phyloP scores from a whole-genome alignment of 2,329 filamentous ascomycete genomes.

The Dactylellina sp. region DNA sequence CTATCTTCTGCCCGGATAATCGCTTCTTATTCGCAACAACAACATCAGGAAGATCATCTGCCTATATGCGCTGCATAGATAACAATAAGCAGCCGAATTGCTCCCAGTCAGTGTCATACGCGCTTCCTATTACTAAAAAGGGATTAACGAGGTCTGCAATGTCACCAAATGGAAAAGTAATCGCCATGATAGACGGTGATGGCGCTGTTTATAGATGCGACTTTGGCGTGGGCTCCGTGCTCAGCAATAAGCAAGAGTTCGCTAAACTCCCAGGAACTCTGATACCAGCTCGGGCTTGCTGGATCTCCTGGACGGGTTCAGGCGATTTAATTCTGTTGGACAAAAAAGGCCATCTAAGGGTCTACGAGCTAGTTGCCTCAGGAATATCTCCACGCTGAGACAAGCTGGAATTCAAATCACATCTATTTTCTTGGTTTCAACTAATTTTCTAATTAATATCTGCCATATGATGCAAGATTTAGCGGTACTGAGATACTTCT shows the following conservation, averaged over 20 bases:
- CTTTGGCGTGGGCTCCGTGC: constrained; percentile 43
- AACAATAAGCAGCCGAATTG: constrained; percentile 44
- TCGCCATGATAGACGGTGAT: constrained; percentile 48
- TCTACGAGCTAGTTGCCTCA: constrained; percentile 31
- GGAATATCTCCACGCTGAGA: constrained; percentile 40
- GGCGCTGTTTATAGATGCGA: constrained; percentile 49
- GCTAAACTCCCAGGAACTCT: constrained; percentile 48
- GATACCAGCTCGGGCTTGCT: constrained; percentile 53
- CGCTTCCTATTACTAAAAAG: constrained; percentile 52
- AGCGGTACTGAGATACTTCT: constrained; percentile 11
- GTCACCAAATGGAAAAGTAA: constrained; percentile 43
- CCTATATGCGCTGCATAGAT: constrained; percentile 53
- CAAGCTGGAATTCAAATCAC: constrained; percentile 6
- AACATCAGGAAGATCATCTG: constrained; percentile 48
- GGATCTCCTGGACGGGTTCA: constrained; percentile 45
- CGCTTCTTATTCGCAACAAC: constrained; percentile 53
- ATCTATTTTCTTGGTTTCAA: not conserved
- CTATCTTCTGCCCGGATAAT: constrained; percentile 44
- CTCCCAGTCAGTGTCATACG: constrained; percentile 42
- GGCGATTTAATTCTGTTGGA: constrained; percentile 52
- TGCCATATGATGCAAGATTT: constrained; percentile 38
- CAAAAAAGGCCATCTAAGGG: constrained; percentile 45
- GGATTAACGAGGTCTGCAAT: constrained; percentile 47
- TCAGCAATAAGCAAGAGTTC: constrained; percentile 54
- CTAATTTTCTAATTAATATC: constrained; percentile 2